Percentiles rank a stretch among this genome's conserved stretches.
These are phyloP conservation scores for Cryptococcus sp. DNA, from an alignment of 1,284 basidiomycete genomes.

Conservation along the genomic window DNA sequence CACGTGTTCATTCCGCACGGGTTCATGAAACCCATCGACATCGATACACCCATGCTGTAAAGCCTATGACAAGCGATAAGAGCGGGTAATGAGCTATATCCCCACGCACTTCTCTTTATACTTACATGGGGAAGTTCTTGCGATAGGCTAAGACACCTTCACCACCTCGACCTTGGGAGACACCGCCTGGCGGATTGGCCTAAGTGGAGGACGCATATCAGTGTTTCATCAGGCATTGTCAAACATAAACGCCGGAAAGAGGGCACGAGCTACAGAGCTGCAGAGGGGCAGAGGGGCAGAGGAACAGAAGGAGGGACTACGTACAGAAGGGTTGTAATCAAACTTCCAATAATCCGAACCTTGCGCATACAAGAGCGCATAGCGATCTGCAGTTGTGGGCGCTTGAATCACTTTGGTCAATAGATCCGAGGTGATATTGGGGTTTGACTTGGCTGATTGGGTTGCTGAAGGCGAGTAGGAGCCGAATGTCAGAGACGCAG, in stretches of 20 bases:
- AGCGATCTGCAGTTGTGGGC: not conserved
- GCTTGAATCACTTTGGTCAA: constrained; percentile 4
- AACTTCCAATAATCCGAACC: constrained; percentile 2
- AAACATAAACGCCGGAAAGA: too few species aligned
- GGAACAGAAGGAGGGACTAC: not conserved
- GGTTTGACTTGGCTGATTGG: not conserved
- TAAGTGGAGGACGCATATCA: not conserved
- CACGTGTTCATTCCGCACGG: constrained; percentile 8
- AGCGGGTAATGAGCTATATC: too few species aligned
- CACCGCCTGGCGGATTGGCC: not conserved
- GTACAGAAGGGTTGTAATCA: not conserved
- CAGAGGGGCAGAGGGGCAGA: too few species aligned
- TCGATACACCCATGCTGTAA: not conserved
- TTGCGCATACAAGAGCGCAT: not conserved
- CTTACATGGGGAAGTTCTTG: constrained; percentile 8
- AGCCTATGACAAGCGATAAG: not conserved
- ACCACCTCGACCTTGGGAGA: constrained; percentile 4
- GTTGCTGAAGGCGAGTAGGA: not conserved
- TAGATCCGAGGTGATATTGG: constrained; percentile 12
- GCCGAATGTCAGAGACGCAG: not conserved
- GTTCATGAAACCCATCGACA: constrained; percentile 7
- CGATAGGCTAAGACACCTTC: not conserved
- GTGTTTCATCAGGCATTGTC: too few species aligned
- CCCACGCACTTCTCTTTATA: not conserved
- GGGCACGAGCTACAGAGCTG: too few species aligned